Conservation (phyloP, 768 basidiomycete genomes). For the Trametes cubensis region DNA sequence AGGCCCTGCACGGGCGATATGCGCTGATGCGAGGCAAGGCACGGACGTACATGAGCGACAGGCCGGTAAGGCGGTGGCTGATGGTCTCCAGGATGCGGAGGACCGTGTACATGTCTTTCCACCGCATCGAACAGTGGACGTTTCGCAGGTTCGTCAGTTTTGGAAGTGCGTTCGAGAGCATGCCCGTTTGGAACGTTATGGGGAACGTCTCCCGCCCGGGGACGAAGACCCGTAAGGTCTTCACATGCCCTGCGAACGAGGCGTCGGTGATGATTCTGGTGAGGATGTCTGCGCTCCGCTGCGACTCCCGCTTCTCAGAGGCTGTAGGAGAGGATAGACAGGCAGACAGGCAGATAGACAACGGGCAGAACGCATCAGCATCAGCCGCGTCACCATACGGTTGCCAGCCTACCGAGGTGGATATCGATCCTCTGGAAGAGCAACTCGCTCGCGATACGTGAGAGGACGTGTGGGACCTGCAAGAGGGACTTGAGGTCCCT, state of each 20-base stretch:
- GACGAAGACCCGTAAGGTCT: slow-evolving; percentile 62
- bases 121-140: slow-evolving; percentile 61
- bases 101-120: slow-evolving; percentile 54
- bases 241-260: slow-evolving; percentile 58
- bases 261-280: slow-evolving; percentile 65
- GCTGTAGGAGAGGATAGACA: slow-evolving; percentile 31
- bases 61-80: slow-evolving; percentile 54
- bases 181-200: slow-evolving; percentile 68
- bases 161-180: slow-evolving; percentile 70
- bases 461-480: slow-evolving; percentile 65
- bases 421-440: slow-evolving; percentile 67
- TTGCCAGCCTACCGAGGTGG: slow-evolving; percentile 49
- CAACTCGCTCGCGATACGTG: slow-evolving; percentile 67
- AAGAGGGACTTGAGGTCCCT: slow-evolving; percentile 67
- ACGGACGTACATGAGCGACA: slow-evolving; percentile 48
- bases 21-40: neutral
- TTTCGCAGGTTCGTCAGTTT: slow-evolving; percentile 61
- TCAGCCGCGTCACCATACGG: slow-evolving; percentile 1
- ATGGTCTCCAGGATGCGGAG: slow-evolving; percentile 54
- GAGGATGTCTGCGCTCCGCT: slow-evolving; percentile 71
- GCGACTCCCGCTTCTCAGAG: slow-evolving; percentile 55
- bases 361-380: slow-evolving; percentile 10
- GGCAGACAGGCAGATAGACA: neutral
- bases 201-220: slow-evolving; percentile 51
- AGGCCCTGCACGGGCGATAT: too few species aligned